Percentiles rank a stretch among this genome's conserved stretches.
Evolutionary conservation across 2,329 filamentous ascomycete species (phyloP).

Genomic region (Aspergillus melleus): DNA sequence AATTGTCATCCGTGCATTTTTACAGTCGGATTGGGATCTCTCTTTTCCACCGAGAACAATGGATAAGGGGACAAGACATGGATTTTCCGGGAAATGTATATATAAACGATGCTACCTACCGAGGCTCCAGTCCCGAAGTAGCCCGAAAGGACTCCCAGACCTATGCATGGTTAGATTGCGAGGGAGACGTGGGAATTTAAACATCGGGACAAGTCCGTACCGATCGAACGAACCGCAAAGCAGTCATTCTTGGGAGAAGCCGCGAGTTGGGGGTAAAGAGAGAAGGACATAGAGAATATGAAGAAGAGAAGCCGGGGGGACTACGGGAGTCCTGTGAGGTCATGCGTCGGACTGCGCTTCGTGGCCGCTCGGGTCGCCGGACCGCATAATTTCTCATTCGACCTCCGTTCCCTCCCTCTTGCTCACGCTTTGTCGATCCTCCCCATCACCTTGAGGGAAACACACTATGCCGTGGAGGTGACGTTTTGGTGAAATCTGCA

Average conservation of each 20-base stretch:
- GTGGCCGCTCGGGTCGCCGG: slow-evolving; percentile 31
- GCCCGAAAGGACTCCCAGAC: slow-evolving; percentile 82
- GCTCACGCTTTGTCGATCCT: slow-evolving; percentile 14
- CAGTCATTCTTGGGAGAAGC: slow-evolving; percentile 44
- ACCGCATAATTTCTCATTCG: slow-evolving; percentile 13
- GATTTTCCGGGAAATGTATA: neutral
- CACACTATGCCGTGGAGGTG: slow-evolving; percentile 28
- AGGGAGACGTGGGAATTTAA: neutral
- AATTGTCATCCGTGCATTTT: too few relatives aligned
- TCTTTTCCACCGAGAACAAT: too few relatives aligned
- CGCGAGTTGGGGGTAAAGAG: neutral
- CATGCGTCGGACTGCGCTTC: slow-evolving; percentile 28
- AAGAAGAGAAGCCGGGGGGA: neutral
- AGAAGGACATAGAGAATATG: slow-evolving; percentile 2
- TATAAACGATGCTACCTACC: slow-evolving; percentile 54
- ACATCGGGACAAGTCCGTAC: slow-evolving; percentile 45
- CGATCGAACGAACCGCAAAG: slow-evolving; percentile 64
- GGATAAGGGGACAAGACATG: too few relatives aligned
- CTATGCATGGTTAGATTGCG: slow-evolving; percentile 43
- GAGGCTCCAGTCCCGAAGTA: slow-evolving; percentile 84
- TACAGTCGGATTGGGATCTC: too few relatives aligned
- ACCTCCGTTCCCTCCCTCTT: neutral
- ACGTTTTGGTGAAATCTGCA: slow-evolving; percentile 19
- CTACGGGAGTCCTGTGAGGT: slow-evolving; percentile 16
- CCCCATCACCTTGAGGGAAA: slow-evolving; percentile 6